Evolutionary conservation across 106 monocot species (phyloP).

Genomic region (Dioscorea alata): DNA sequence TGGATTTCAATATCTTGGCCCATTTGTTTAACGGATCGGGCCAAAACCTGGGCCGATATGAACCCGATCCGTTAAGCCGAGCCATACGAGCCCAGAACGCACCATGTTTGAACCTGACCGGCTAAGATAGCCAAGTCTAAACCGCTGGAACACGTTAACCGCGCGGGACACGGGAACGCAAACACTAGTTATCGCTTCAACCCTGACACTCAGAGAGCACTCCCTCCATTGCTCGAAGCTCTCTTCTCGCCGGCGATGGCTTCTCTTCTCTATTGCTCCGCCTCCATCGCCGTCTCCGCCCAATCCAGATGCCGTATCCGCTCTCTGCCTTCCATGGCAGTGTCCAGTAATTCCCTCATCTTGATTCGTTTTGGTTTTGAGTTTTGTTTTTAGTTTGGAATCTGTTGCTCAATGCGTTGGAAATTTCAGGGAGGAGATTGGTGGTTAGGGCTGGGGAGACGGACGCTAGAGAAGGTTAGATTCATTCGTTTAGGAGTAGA

Average conservation of each 20-base stretch:
- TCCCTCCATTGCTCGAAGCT: too few species aligned
- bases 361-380: not conserved
- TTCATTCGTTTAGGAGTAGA: not conserved
- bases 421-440: slow-evolving; percentile 20
- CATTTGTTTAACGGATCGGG: too few species aligned
- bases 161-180: too few species aligned
- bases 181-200: not conserved
- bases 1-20: too few species aligned
- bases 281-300: slow-evolving; percentile 2
- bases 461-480: slow-evolving; percentile 40
- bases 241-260: slow-evolving; percentile 13
- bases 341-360: slow-evolving; percentile 15
- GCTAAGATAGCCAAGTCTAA: too few species aligned
- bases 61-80: too few species aligned
- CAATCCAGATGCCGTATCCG: not conserved
- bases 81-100: too few species aligned
- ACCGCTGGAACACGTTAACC: too few species aligned
- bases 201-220: too few species aligned
- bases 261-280: slow-evolving; percentile 5
- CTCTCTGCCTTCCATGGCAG: slow-evolving; percentile 5
- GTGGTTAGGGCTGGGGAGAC: slow-evolving; percentile 36
- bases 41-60: too few species aligned
- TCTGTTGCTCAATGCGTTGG: not conserved
- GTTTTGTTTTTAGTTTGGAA: not conserved
- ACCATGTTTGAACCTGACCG: too few species aligned